These are phyloP conservation scores for Debaryomyces psychrophilus DNA, from an alignment of 1,139 yeast species.

Conservation along the genomic window DNA sequence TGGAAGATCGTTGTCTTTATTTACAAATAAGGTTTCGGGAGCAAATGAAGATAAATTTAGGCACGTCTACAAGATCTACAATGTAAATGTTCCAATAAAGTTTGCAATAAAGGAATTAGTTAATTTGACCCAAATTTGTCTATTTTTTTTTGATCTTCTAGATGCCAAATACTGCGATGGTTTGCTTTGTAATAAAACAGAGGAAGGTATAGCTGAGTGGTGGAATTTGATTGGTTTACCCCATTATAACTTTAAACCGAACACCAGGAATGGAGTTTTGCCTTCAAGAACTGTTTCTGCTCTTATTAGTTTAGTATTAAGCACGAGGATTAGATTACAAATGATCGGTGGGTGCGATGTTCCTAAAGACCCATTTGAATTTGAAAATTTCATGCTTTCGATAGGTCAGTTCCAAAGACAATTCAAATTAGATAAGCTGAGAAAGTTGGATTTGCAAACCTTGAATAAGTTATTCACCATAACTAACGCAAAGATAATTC, in stretches of 20 bases:
- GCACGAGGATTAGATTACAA: conserved; percentile 64
- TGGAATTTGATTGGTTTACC: conserved; percentile 77
- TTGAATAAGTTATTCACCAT: conserved; percentile 59
- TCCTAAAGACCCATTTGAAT: conserved; percentile 87
- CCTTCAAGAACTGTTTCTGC: conserved; percentile 70
- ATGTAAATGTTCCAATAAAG: conserved; percentile 50
- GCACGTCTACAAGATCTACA: conserved; percentile 64
- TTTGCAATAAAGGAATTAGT: conserved; percentile 80
- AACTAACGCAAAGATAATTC: conserved; percentile 52
- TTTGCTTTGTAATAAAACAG: conserved; percentile 74
- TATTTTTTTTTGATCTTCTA: conserved; percentile 76
- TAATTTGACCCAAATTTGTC: conserved; percentile 69
- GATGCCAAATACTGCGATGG: conserved; percentile 81
- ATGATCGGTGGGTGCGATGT: conserved; percentile 75
- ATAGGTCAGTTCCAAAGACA: conserved; percentile 66
- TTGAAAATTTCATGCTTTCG: conserved; percentile 61
- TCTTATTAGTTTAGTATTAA: conserved; percentile 63
- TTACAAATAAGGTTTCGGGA: conserved; percentile 65
- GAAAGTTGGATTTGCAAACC: conserved; percentile 66
- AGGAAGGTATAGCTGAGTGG: conserved; percentile 74
- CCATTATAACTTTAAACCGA: conserved; percentile 55
- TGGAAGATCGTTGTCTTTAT: conserved; percentile 76
- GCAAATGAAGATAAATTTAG: conserved; percentile 84
- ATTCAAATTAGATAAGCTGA: conserved; percentile 56
- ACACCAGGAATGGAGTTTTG: conserved; percentile 52